Percentiles rank a stretch among this genome's conserved stretches.
phyloP scores from a whole-genome alignment of 2,329 filamentous ascomycete species.

The Chaetothyriales sp. region DNA sequence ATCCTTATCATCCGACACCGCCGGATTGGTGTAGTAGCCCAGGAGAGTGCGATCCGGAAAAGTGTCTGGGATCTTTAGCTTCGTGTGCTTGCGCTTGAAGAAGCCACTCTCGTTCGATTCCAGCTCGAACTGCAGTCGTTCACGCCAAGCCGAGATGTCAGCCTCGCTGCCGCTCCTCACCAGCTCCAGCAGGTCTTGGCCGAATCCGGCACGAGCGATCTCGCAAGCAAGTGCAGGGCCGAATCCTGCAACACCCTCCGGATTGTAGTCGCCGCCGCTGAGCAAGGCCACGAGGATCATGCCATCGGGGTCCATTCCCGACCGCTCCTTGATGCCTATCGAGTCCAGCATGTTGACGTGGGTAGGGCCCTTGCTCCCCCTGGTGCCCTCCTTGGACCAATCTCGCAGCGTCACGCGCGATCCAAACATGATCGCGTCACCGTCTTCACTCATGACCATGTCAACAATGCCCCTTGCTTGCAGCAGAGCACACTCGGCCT shows the following conservation, averaged over 20 bases:
- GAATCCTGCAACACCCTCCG: constrained; percentile 74
- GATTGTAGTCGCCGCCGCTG: constrained; percentile 88
- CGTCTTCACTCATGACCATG: constrained; percentile 88
- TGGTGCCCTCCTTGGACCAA: constrained; percentile 61
- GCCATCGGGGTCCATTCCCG: constrained; percentile 64
- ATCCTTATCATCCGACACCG: constrained; percentile 52
- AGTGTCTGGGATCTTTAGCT: constrained; percentile 58
- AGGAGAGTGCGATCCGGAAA: constrained; percentile 73
- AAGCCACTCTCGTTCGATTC: constrained; percentile 68
- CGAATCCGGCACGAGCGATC: constrained; percentile 79
- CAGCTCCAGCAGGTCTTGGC: constrained; percentile 33
- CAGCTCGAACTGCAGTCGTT: constrained; percentile 59
- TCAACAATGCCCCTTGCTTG: constrained; percentile 75
- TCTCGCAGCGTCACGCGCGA: constrained; percentile 65
- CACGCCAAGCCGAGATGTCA: constrained; percentile 47
- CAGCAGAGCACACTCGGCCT: constrained; percentile 84
- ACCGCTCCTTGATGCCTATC: constrained; percentile 39
- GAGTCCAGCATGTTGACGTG: constrained; percentile 75
- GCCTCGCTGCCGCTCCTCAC: constrained; percentile 17
- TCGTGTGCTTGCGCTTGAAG: constrained; percentile 64
- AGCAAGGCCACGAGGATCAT: constrained; percentile 92
- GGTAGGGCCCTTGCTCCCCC: constrained; percentile 56
- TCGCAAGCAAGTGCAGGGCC: constrained; percentile 81
- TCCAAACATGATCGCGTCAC: constrained; percentile 96
- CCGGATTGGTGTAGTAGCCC: constrained; percentile 75